Evolutionary conservation across 2,329 filamentous ascomycete species (phyloP).

Genomic region (Gliomastix tumulicola): DNA sequence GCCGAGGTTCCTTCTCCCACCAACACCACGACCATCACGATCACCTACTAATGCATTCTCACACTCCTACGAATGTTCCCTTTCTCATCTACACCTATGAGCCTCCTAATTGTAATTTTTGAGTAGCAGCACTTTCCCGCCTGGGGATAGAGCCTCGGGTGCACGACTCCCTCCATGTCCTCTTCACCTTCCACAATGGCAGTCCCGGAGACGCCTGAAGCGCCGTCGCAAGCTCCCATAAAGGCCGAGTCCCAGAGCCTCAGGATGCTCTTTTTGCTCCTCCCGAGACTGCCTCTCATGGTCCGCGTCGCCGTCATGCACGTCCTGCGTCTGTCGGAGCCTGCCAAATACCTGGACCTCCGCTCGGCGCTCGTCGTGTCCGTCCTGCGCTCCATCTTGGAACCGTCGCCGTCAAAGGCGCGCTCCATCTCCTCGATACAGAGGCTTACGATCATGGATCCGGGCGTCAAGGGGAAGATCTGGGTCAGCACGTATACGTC

Average conservation of each 20-base stretch:
- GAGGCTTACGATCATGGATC: conserved; percentile 51
- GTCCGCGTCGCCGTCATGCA: conserved; percentile 57
- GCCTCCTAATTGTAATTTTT: too few species aligned
- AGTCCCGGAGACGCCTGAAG: too few species aligned
- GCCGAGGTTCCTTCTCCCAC: too few species aligned
- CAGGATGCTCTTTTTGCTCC: conserved; percentile 2
- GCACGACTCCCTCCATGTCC: too few species aligned
- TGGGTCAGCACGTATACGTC: conserved; percentile 73
- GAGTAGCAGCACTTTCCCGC: too few species aligned
- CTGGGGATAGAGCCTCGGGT: too few species aligned
- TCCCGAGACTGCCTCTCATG: conserved; percentile 54
- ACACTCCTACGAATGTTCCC: too few species aligned
- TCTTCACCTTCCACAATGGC: too few species aligned
- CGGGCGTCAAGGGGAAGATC: conserved; percentile 67
- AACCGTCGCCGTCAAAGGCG: conserved; percentile 31
- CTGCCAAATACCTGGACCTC: conserved; percentile 71
- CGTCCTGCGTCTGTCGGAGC: conserved; percentile 59
- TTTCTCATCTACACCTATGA: too few species aligned
- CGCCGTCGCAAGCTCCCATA: too few species aligned
- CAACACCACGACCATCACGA: too few species aligned
- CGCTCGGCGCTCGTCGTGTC: conserved; percentile 66
- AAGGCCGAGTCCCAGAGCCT: conserved; percentile 1
- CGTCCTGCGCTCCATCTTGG: conserved; percentile 61
- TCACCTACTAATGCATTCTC: too few species aligned
- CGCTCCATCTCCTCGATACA: conserved; percentile 57